Evolutionary conservation across 176 grass and related monocot species (phyloP), one percentile per base, ranked within the genome.

Genomic region (Hsuehochloa calcarea): DNA sequence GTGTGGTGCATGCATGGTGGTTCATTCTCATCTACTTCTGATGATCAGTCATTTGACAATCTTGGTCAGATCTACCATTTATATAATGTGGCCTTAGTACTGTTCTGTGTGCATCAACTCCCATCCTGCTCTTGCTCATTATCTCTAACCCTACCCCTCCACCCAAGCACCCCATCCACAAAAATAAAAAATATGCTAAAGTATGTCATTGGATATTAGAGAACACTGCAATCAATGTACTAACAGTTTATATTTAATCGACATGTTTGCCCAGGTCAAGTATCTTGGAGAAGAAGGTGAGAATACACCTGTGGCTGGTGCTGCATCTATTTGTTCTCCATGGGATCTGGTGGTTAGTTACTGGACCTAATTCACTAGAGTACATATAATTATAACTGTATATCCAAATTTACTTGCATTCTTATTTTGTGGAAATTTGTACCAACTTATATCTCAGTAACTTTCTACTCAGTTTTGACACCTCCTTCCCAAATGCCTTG

Each of bases 231-330:
- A 67, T 81, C 70, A 45, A 82, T 87, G 65, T 43, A 78, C 6
- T n/a, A 23, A 76, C 65, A 60, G 12, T 80, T 11, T 71, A 74
- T 92, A 81, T 81, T 75, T 84, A 49, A 82, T 78, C 29, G 41
- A 75, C 78, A 56, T 91, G 51, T 85, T 80, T 88, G 4, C 65
- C 27, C 87, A 99, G 96, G 96, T 99, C 27, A 99, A 99, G 55
- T 99, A 99, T 91, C 93, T 99, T 78, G 96, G 96, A 81, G 96
- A 99, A 88, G 96, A 99, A 80, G 96, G 96, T 54, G 91, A 96
- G 74, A 92, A 86, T 87, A 92, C 91, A 34, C 96, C 96, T 85
- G 31, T 99, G 71, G 93, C 89, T 88, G 93, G 93, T 91, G 96
- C 91, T 66, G 88, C 72, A 67, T 92, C 93, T 77, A 88, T 99